These are phyloP conservation scores for Aspergillus jensenii DNA, from an alignment of 2,329 filamentous ascomycete genomes.

Conservation along the genomic window DNA sequence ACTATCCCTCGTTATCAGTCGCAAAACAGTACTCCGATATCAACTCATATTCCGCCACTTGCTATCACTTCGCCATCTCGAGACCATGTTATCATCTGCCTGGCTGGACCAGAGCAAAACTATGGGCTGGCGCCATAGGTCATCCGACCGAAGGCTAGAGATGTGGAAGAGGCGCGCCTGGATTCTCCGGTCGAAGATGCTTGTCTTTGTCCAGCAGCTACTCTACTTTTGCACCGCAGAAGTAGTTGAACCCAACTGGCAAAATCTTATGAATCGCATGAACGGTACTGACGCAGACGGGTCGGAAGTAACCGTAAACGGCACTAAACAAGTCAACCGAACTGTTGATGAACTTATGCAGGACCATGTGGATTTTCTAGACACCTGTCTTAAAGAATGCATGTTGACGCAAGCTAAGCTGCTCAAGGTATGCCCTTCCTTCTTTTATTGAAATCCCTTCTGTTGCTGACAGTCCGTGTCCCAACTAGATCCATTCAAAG, in stretches of 20 bases:
- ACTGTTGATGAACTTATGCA: slow-evolving; percentile 99
- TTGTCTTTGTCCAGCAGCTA: slow-evolving; percentile 94
- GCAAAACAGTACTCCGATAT: slow-evolving; percentile 95
- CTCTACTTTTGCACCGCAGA: slow-evolving; percentile 96
- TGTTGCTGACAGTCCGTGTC: background rate
- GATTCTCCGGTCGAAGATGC: slow-evolving; percentile 89
- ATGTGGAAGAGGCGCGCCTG: slow-evolving; percentile 91
- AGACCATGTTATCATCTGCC: slow-evolving; percentile 78
- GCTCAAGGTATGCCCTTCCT: slow-evolving; percentile 63
- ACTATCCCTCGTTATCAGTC: slow-evolving; percentile 88
- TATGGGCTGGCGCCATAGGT: slow-evolving; percentile 78
- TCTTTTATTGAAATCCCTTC: background rate
- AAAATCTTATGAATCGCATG: slow-evolving; percentile 84
- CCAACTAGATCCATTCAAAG: slow-evolving; percentile 84
- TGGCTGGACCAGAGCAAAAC: slow-evolving; percentile 89
- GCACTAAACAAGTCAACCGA: slow-evolving; percentile 56
- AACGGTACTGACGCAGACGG: slow-evolving; percentile 54
- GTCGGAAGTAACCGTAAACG: slow-evolving; percentile 38
- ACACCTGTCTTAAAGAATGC: slow-evolving; percentile 97
- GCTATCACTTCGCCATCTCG: slow-evolving; percentile 82
- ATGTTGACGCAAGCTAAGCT: slow-evolving; percentile 98
- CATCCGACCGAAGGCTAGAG: slow-evolving; percentile 71
- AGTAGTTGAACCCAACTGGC: slow-evolving; percentile 98
- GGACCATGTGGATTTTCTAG: slow-evolving; percentile 96
- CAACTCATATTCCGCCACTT: slow-evolving; percentile 95